These are phyloP conservation scores for Beauveria rudraprayagi DNA, from an alignment of 2,329 filamentous ascomycete species.

Conservation along the genomic window DNA sequence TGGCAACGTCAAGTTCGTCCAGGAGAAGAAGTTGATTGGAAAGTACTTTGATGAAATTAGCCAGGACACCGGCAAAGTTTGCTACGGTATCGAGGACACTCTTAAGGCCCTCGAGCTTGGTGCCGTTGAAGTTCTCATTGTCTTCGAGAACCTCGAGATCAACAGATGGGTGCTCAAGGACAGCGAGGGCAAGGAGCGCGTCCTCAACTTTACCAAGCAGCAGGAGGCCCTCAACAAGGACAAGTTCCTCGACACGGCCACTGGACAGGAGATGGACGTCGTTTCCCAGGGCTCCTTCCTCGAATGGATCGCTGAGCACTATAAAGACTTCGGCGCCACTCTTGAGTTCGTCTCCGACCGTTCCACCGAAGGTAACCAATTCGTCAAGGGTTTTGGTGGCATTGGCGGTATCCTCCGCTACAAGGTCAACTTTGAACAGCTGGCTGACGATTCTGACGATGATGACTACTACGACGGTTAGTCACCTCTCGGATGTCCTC, in stretches of 20 bases:
- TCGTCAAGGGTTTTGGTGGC: conserved; percentile 98
- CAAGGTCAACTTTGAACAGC: conserved; percentile 99
- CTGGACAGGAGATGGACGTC: conserved; percentile 95
- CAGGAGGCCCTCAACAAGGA: conserved; percentile 64
- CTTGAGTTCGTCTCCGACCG: conserved; percentile 97
- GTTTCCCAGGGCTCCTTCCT: conserved; percentile 83
- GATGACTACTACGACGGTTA: conserved; percentile 82
- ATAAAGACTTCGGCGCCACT: conserved; percentile 93
- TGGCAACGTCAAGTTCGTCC: conserved; percentile 99
- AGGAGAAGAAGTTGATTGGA: conserved; percentile 99
- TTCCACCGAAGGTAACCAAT: conserved; percentile 97
- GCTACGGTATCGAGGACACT: conserved; percentile 97
- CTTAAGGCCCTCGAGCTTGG: conserved; percentile 93
- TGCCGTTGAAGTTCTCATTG: conserved; percentile 88
- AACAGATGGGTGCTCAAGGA: conserved; percentile 86
- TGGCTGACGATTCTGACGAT: conserved; percentile 86
- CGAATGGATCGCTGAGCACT: conserved; percentile 98
- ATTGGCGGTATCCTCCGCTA: conserved; percentile 96
- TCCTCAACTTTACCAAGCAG: conserved; percentile 81
- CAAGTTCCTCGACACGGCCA: conserved; percentile 90
- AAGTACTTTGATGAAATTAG: conserved; percentile 99
- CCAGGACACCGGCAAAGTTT: conserved; percentile 92
- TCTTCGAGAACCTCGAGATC: conserved; percentile 95
- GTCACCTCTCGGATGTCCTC: conserved; percentile 12
- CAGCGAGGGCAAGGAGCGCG: conserved; percentile 60